These are phyloP conservation scores for Agapanthus africanus DNA, from an alignment of 106 monocot genomes.

Conservation along the genomic window DNA sequence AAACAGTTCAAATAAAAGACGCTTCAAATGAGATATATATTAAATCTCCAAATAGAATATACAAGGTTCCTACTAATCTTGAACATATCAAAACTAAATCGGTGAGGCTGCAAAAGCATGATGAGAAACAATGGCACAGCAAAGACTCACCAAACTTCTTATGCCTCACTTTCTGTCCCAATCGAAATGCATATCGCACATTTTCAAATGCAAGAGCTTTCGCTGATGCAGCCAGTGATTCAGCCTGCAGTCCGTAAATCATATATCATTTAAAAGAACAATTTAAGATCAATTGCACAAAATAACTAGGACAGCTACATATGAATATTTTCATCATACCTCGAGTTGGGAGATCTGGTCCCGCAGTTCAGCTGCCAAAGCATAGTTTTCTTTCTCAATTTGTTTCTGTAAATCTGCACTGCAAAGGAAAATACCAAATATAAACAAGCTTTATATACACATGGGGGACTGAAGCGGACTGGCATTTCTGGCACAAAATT, in stretches of 20 bases:
- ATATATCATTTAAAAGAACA: not conserved
- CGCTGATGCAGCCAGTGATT: conserved; percentile 83
- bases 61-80: no score
- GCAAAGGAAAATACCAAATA: conserved; percentile 15
- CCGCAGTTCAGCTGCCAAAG: conserved; percentile 64
- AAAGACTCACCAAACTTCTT: conserved; percentile 61
- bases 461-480: no score
- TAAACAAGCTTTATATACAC: not conserved
- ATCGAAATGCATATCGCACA: conserved; percentile 75
- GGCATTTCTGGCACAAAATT: not conserved
- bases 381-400: conserved; percentile 73
- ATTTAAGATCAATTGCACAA: not conserved
- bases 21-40: no score
- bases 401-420: conserved; percentile 91
- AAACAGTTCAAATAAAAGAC: no score
- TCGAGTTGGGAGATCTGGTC: conserved; percentile 83
- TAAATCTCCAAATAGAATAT: no score
- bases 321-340: conserved; percentile 20
- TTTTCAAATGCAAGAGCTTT: conserved; percentile 84
- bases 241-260: conserved; percentile 36
- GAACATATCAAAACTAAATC: not conserved
- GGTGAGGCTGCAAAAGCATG: not conserved
- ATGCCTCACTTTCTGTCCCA: conserved; percentile 86
- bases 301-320: not conserved
- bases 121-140: not conserved